phyloP scores from a whole-genome alignment of 805 yeast genomes.

The Kregervanrija pseudodelftensis region DNA sequence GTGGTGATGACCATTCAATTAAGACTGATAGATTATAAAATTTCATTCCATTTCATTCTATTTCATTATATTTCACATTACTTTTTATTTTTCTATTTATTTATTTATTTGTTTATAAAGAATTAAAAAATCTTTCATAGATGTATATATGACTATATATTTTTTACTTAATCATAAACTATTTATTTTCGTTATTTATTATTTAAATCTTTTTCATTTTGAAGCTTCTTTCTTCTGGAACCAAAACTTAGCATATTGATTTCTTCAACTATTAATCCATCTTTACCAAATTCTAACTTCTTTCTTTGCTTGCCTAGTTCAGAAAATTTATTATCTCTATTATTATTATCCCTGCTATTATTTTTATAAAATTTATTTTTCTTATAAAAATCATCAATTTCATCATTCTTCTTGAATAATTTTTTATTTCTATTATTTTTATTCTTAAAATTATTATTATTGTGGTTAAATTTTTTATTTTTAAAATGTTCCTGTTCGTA shows the following conservation, averaged over 20 bases:
- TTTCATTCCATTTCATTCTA: background rate
- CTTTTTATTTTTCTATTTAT: background rate
- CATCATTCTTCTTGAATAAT: no score
- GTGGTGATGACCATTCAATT: conserved; percentile 29
- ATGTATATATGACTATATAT: background rate
- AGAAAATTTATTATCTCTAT: conserved; percentile 15
- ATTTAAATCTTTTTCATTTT: background rate
- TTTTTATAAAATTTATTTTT: background rate
- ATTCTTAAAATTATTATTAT: no score
- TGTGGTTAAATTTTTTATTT: no score
- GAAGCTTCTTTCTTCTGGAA: conserved; percentile 14
- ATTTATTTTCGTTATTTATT: no score
- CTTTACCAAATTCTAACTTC: conserved; percentile 19
- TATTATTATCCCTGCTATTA: background rate
- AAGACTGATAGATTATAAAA: conserved; percentile 18
- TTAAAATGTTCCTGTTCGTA: no score
- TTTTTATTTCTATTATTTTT: no score
- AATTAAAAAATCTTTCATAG: background rate
- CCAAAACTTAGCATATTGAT: conserved; percentile 23
- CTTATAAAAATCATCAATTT: no score
- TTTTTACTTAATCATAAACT: background rate
- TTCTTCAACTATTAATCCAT: conserved; percentile 20
- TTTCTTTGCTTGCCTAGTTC: conserved; percentile 24
- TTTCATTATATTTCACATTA: background rate
- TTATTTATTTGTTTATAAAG: conserved; percentile 1